Evolutionary conservation across 1,284 basidiomycete genomes (phyloP), one percentile per base, ranked within the genome.

Genomic region (Tilletia setariae): DNA sequence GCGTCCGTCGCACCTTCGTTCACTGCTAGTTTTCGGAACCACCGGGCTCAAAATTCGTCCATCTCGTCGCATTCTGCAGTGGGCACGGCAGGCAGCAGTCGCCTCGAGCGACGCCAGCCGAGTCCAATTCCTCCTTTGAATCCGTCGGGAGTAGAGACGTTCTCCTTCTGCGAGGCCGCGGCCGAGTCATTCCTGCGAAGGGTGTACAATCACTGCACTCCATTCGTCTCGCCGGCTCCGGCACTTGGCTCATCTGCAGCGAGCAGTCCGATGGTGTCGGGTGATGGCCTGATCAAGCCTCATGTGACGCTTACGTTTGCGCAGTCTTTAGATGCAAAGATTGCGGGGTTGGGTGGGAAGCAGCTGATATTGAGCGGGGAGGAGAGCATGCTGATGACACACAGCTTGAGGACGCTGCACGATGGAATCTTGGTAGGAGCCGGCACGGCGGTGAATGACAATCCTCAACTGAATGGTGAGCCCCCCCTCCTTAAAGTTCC

Each of bases 301-400:
- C 69, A 80, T 67, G 84, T 87, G 43, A 98, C 94, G 0, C 84
- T 98, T 9, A 96, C 95, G 1, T 98, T 94, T 84, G 95, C 95
- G 1, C 94, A 98, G 82, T 95, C 93, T 1, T 85, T 94, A 62
- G 94, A 98, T 84, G 92, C 89, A 40, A 94, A 93, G 83, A 95
- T 98, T 71, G 93, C 93, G 0, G 93, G 92, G 0, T 83, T 84
- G 3, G 85, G 86, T 16, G 90, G 92, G 7, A 85, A 85, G 73
- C 92, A 94, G 83, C 87, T 98, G 43, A 86, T 88, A 21, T 85
- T 98, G 65, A 94, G 92, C 75, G 90, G 94, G 1, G 84, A 86
- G 44, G 91, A 96, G 79, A 94, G 91, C 82, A 91, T 95, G 90
- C 77, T 88, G 59, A 93, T 98, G 91, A 98, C 95, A 15, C 95